Evolutionary conservation across 2,329 filamentous ascomycete genomes (phyloP).

Genomic region (Alternaria incomplexa): DNA sequence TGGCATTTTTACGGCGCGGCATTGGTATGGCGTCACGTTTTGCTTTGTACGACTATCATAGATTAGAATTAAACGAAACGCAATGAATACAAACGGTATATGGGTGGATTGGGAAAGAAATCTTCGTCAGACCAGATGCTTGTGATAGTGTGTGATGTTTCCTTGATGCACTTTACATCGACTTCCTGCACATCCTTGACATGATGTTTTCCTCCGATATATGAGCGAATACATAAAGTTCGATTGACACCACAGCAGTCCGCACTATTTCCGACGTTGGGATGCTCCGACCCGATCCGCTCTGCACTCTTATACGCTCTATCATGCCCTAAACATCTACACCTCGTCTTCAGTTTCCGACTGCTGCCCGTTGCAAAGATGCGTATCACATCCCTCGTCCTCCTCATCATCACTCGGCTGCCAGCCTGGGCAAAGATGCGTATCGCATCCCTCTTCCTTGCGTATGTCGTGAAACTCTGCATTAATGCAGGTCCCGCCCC

Average conservation of each 20-base stretch:
- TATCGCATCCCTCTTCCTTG: not conserved
- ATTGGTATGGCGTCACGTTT: slow-evolving; percentile 6
- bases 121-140: not conserved
- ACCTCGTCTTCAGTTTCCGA: not conserved
- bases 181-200: not conserved
- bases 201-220: not conserved
- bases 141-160: not conserved
- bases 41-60: slow-evolving; percentile 3
- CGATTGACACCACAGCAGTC: not conserved
- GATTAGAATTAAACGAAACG: not conserved
- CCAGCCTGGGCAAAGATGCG: not conserved
- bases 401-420: not conserved
- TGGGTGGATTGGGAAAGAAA: not conserved
- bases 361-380: not conserved
- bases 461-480: not conserved
- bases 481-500: not conserved
- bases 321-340: not conserved
- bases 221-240: not conserved
- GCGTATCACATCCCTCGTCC: not conserved
- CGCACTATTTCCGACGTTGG: not conserved
- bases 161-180: not conserved
- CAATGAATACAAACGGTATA: not conserved
- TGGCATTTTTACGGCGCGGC: slow-evolving; percentile 3
- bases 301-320: not conserved
- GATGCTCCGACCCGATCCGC: not conserved